Evolutionary conservation across 768 basidiomycete species (phyloP), one percentile per base, ranked within the genome.

Genomic region (Erythrobasidium yunnanense): DNA sequence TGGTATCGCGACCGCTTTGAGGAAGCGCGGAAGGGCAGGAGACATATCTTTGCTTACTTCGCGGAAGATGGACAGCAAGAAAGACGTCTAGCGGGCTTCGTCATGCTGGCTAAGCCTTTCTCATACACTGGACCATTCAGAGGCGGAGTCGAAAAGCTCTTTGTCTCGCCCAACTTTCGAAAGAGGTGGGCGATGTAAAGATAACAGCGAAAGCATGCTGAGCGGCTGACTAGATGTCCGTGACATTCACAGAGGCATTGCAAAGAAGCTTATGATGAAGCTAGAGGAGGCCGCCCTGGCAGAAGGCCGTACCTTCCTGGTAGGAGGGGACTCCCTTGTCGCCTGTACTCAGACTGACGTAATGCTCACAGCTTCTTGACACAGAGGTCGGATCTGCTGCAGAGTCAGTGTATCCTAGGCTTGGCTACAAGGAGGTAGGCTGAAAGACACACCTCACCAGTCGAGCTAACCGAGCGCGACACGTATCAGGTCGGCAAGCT

Each of bases 381-480:
- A 58, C 56, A 2, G 55, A 45, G 13, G 56, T 29, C 34, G 56
- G 32, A n/a, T 42, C 34, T n/a, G 34, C 56, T 15, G 56, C 56
- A 23, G 56, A 58, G 25, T 35, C 25, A 7, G 38, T 58, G 13
- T 58, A 58, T 22, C 56, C 56, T 3, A 4, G 45, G 25, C 45
- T 58, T n/a, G 56, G 56, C 8, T 58, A 35, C 56, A 47, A 30
- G 23, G 56, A 46, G 32, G 56, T 58, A 38, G 33, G 56, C 23
- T n/a, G 11, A 52, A 23, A 52, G 50, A 22, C 50, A 15, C 50
- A 8, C 29, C 25, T 15, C 27, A 6, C 38, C 45, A 11, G 45
- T 18, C 34, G 22, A 4, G 5, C 23, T 22, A 4, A 45, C 6
- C 35, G 33, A 23, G 13, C 27, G n/a, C 11, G 2, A 42, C 4